Base-by-base conservation (phyloP, 164 flowering plant species). In the Tetrastigma voinierianum region DNA sequence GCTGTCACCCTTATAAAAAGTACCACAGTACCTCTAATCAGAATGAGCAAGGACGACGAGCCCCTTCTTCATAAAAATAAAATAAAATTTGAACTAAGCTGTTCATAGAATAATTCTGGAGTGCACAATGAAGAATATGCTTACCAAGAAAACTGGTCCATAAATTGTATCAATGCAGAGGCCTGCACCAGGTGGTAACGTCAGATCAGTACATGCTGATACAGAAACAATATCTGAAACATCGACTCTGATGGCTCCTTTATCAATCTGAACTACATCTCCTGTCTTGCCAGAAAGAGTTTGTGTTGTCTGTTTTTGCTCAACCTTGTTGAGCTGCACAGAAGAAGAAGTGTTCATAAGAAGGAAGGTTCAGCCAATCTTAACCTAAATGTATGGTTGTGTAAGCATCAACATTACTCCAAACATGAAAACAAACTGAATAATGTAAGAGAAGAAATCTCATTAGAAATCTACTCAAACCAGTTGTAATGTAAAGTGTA, bases 141-240 rank as follows among this genome's bases (percentile, higher is more conserved):
- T 78, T 81, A 95, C 98, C 96, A 95, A 69, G 81, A 62, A 92
- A 51, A 92, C 75, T n/a, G 92, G 91, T 65, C 97, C 98, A 72
- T 87, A 80, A 72, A 77, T 77, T 66, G 97, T 90, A 68, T 90
- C 86, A 59, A 95, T 86, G 79, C 93, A 89, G 64, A 95, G 83
- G 73, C 94, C 97, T 19, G 99, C 91, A 72, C 99, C 99, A 44
- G 96, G 93, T 13, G 98, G 99, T 65, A 95, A 76, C 43, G 99
- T 95, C 63, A 95, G 85, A 80, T 95, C 99, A 62, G 95, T 85
- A 81, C 95, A 92, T 57, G 96, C 84, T 64, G 97, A 83, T 54
- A 90, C 91, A 66, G 96, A 90, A 49, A 86, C 74, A 54, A 93
- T 93, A 74, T 89, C 94, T 46, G 87, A 76, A 72, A 95, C 73